Evolutionary conservation across 2,329 filamentous ascomycete genomes (phyloP).

Genomic region (Epichloe glyceriae): DNA sequence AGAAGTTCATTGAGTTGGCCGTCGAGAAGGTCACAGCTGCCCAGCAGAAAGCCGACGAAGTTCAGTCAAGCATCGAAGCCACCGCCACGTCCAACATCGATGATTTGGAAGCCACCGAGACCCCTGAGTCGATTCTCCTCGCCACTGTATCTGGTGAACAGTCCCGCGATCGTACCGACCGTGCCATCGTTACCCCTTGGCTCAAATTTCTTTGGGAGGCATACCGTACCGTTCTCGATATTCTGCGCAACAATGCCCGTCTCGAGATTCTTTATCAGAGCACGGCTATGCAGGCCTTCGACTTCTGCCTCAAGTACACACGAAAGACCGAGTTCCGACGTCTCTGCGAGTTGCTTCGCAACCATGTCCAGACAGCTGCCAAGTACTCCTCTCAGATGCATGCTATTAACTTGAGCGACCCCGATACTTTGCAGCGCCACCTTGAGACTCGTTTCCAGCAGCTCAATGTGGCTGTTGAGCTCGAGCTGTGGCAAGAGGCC

Average conservation of each 20-base stretch:
- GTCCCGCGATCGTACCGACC: slow-evolving; percentile 91
- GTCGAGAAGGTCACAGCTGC: slow-evolving; percentile 93
- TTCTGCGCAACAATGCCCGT: slow-evolving; percentile 96
- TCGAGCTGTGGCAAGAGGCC: slow-evolving; percentile 97
- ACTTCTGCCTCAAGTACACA: slow-evolving; percentile 96
- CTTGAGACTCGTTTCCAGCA: slow-evolving; percentile 97
- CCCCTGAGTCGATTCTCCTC: slow-evolving; percentile 92
- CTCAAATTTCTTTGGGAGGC: slow-evolving; percentile 99
- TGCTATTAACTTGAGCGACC: slow-evolving; percentile 95
- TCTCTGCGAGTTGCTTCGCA: slow-evolving; percentile 93
- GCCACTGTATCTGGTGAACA: slow-evolving; percentile 97
- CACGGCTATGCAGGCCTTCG: slow-evolving; percentile 94
- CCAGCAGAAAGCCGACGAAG: slow-evolving; percentile 89
- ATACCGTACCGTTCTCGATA: slow-evolving; percentile 94
- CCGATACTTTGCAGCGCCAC: slow-evolving; percentile 93
- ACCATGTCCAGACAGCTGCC: slow-evolving; percentile 96
- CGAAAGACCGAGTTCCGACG: slow-evolving; percentile 98
- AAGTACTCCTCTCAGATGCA: slow-evolving; percentile 99
- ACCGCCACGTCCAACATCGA: slow-evolving; percentile 62
- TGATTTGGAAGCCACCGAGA: slow-evolving; percentile 93
- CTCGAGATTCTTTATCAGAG: slow-evolving; percentile 97
- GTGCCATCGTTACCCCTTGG: slow-evolving; percentile 97
- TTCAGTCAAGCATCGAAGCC: slow-evolving; percentile 77
- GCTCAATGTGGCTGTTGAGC: slow-evolving; percentile 91
- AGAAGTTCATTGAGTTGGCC: slow-evolving; percentile 94